phyloP scores from a whole-genome alignment of 176 grass and related monocot genomes.

The Musa beccarii region DNA sequence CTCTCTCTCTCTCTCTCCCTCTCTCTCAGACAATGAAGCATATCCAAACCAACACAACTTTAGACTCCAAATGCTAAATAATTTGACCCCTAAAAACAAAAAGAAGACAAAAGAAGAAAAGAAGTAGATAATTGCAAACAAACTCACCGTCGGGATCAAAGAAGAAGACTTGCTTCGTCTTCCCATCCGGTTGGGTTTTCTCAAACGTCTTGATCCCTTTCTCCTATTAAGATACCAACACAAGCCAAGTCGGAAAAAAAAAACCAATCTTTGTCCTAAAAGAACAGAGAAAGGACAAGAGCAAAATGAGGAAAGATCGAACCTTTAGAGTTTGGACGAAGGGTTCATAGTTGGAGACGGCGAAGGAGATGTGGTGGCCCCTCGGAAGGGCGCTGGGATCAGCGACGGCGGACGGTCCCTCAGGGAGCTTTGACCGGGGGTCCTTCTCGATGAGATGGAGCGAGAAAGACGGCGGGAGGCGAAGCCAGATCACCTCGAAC shows the following conservation, averaged over 20 bases:
- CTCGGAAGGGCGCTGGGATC: slow-evolving; percentile 37
- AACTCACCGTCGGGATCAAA: slow-evolving; percentile 83
- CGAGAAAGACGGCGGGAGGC: slow-evolving; percentile 38
- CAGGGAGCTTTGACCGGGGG: slow-evolving; percentile 30
- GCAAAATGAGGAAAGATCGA: slow-evolving; percentile 11
- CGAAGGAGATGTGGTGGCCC: slow-evolving; percentile 68
- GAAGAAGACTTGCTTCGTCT: slow-evolving; percentile 87
- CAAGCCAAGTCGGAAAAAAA: neutral
- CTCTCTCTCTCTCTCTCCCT: no score
- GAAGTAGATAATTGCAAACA: neutral
- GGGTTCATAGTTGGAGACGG: slow-evolving; percentile 68
- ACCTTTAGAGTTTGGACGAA: slow-evolving; percentile 49
- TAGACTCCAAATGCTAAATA: neutral
- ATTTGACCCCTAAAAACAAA: no score
- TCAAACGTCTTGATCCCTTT: slow-evolving; percentile 54
- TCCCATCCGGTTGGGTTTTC: slow-evolving; percentile 57
- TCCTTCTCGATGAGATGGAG: slow-evolving; percentile 84
- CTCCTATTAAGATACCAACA: slow-evolving; percentile 11
- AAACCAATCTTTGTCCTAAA: neutral
- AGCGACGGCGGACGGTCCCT: neutral
- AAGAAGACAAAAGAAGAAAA: neutral
- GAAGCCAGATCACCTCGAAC: slow-evolving; percentile 69
- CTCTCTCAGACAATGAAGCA: neutral
- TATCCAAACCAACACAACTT: neutral
- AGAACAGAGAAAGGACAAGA: neutral